phyloP scores from a whole-genome alignment of 1,139 yeast species.

The Torulaspora pretoriensis region DNA sequence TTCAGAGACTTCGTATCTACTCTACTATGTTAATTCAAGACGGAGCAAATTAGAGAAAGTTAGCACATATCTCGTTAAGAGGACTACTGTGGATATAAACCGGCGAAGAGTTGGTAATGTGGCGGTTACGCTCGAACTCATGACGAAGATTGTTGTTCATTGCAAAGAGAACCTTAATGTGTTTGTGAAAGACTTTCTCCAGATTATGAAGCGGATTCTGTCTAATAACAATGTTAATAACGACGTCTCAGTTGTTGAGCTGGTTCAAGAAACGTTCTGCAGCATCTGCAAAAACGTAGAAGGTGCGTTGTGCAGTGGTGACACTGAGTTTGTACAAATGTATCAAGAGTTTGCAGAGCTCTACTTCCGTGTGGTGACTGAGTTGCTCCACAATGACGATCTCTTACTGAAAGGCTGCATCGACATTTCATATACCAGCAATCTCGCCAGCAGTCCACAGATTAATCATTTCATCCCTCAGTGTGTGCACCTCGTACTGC shows the following conservation, averaged over 20 bases:
- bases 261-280: slow-evolving; percentile 36
- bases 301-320: slow-evolving; percentile 68
- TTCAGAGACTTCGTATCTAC: slow-evolving; percentile 80
- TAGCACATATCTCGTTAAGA: slow-evolving; percentile 60
- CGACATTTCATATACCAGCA: slow-evolving; percentile 30
- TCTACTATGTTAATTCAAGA: slow-evolving; percentile 90
- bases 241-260: slow-evolving; percentile 32
- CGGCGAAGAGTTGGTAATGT: slow-evolving; percentile 71
- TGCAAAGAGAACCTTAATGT: slow-evolving; percentile 82
- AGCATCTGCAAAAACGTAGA: slow-evolving; percentile 62
- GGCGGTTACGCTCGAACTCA: slow-evolving; percentile 71
- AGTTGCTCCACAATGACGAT: slow-evolving; percentile 30
- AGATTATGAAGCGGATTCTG: slow-evolving; percentile 40
- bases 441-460: slow-evolving; percentile 31
- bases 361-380: slow-evolving; percentile 27
- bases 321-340: slow-evolving; percentile 50
- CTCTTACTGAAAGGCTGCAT: slow-evolving; percentile 32
- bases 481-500: slow-evolving; percentile 27
- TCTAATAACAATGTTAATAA: slow-evolving; percentile 31
- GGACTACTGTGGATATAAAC: slow-evolving; percentile 58
- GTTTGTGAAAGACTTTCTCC: slow-evolving; percentile 60
- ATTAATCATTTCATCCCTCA: slow-evolving; percentile 27
- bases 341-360: slow-evolving; percentile 39
- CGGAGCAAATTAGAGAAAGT: slow-evolving; percentile 86
- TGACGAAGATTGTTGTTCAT: slow-evolving; percentile 63